Conservation (phyloP, 106 monocot genomes). For the Iris macrosiphon region DNA sequence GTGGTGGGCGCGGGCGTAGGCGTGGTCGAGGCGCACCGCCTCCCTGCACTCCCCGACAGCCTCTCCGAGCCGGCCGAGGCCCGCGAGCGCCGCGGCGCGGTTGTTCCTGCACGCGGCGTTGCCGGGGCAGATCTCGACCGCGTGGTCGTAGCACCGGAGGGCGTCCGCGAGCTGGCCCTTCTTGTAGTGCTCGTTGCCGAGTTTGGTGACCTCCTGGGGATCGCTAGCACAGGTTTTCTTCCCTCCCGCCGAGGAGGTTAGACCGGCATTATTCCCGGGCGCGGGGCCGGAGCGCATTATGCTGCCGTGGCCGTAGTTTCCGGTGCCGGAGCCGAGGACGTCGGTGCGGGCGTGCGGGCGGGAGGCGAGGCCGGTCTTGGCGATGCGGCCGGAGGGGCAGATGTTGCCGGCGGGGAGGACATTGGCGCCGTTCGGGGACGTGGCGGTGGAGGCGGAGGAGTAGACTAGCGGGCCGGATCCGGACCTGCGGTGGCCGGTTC, state of each 20-base stretch:
- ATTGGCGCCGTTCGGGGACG: conserved; percentile 23
- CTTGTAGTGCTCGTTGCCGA: conserved; percentile 70
- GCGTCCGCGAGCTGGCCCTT: conserved; percentile 52
- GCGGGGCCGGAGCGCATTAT: conserved; percentile 31
- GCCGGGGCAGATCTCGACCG: conserved; percentile 45
- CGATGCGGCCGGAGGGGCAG: conserved; percentile 58
- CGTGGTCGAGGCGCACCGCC: conserved; percentile 51
- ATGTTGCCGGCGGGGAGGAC: conserved; percentile 63
- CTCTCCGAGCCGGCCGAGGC: conserved; percentile 57
- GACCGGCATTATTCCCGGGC: not conserved
- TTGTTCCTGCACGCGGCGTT: conserved; percentile 65
- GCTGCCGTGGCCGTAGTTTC: conserved; percentile 72
- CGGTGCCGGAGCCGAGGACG: conserved; percentile 53
- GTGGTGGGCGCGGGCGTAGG: conserved; percentile 37
- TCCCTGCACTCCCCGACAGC: conserved; percentile 64
- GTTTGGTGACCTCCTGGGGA: conserved; percentile 50
- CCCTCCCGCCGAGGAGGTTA: not conserved
- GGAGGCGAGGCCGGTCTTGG: conserved; percentile 27
- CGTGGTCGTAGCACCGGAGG: conserved; percentile 49
- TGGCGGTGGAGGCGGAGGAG: conserved; percentile 11
- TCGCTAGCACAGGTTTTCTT: not conserved
- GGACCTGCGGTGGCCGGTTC: conserved; percentile 26
- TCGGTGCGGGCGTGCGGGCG: conserved; percentile 28
- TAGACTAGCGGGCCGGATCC: conserved; percentile 21
- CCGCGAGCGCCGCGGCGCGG: conserved; percentile 58